Percentiles rank a stretch among this genome's conserved stretches.
Evolutionary conservation across 306 rosid genomes (phyloP).

Genomic region (Prunus persica): Prunus_persica_NCBIv2 NC_034016.1:17030501-17031000

Average conservation of each 20-base stretch:
- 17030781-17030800: background rate
- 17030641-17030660: conserved; percentile 29
- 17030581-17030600: conserved; percentile 74
- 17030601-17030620: conserved; percentile 77
- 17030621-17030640: conserved; percentile 36
- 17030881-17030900: background rate
- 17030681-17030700: conserved; percentile 84
- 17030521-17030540: conserved; percentile 55
- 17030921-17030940: too few relatives aligned
- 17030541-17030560: conserved; percentile 64
- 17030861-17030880: background rate
- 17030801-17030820: background rate
- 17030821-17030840: background rate
- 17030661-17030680: conserved; percentile 78
- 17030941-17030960: too few relatives aligned
- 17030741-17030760: conserved; percentile 1
- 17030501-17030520: conserved; percentile 57
- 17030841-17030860: background rate
- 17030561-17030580: conserved; percentile 63
- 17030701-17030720: conserved; percentile 62
- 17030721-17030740: conserved; percentile 7
- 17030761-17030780: background rate
- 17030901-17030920: background rate
- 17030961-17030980: too few relatives aligned
- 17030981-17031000: too few relatives aligned